Percentiles rank a stretch among this genome's conserved stretches.
Conservation (phyloP, 768 basidiomycete species). For the Xerocomellus chrysenteron region DNA sequence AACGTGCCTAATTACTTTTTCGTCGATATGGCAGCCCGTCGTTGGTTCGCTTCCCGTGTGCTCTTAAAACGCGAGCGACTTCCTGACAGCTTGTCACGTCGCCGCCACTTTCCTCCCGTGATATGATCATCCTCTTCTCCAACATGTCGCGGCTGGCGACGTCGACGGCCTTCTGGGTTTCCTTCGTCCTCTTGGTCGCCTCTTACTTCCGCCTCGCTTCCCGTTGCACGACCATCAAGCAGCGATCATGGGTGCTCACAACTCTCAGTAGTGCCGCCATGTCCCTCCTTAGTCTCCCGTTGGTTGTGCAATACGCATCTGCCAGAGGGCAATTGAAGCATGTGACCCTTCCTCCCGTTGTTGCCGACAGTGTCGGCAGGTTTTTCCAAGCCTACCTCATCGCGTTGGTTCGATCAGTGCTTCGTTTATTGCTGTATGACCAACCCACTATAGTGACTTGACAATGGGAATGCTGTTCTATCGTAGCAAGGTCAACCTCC, state of each 20-base stretch:
- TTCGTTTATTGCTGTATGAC: constrained; percentile 10
- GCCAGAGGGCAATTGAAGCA: constrained; percentile 28
- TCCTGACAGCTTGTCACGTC: constrained; percentile 19
- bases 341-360: constrained; percentile 20
- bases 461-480: constrained; percentile 46
- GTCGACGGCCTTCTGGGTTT: constrained; percentile 24
- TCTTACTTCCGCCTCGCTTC: constrained; percentile 34
- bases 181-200: constrained; percentile 14
- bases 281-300: constrained; percentile 43
- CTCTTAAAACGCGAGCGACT: constrained; percentile 23
- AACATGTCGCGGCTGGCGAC: constrained; percentile 19
- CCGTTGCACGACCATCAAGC: constrained; percentile 36
- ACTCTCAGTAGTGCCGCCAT: constrained; percentile 40
- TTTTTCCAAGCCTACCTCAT: constrained; percentile 51
- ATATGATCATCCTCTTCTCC: constrained; percentile 21
- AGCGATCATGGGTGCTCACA: constrained; percentile 50
- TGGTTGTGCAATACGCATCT: constrained; percentile 30
- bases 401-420: constrained; percentile 24
- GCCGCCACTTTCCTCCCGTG: constrained; percentile 17
- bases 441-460: constrained; percentile 39
- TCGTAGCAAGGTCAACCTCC: constrained; percentile 43
- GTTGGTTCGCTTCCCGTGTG: constrained; percentile 17
- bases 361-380: constrained; percentile 28
- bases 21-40: constrained; percentile 5
- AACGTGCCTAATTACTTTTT: constrained; percentile 23